Evolutionary conservation across 805 yeast species (phyloP), one percentile per base, ranked within the genome.

Genomic region (Maudiozyma saulgeensis): DNA sequence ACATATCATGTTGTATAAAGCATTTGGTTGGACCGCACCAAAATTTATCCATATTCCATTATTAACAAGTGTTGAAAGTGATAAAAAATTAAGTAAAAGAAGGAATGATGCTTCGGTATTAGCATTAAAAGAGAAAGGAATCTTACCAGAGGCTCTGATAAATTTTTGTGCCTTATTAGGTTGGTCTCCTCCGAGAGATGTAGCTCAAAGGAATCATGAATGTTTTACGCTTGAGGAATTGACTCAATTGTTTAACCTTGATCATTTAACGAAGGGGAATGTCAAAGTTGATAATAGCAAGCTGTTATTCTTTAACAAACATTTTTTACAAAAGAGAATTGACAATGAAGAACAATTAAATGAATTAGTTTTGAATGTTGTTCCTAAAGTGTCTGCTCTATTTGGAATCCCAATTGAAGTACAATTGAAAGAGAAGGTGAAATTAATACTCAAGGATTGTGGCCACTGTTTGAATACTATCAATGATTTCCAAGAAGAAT

Each of bases 141-240:
- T 86, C 15, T 67, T 88, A 5, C 95, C 96, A 0, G 96, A 90
- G 62, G 93, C 99, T 0, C 66, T 93, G 39, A 70, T 87, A 6
- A 93, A 93, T 59, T 93, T 88, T 64, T 84, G 83, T 41, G 96
- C 91, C 0, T 71, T 93, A 50, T 85, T 88, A 65, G 99, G 99
- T 0, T 93, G 99, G 99, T 77, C 96, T 5, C 95, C 96, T 4
- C 79, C 81, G 6, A 72, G 87, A 53, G 69, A 68, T 6, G 64
- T 72, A 9, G 79, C 82, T 2, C 71, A 72, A 28, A 69, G 74
- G 25, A 61, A 66, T 0, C 74, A 73, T 46, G 91, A 83, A 58
- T 68, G 80, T 7, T 75, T 77, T 67, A 57, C 67, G 0, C 58
- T 84, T 51, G 54, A 70, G 1, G 79, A 84, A 34, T 66, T 90